A percentile compares a stretch with the other conserved stretches of the same genome.
Evolutionary conservation across 805 yeast species (phyloP).

Genomic region (Saturnispora halmiae): DNA sequence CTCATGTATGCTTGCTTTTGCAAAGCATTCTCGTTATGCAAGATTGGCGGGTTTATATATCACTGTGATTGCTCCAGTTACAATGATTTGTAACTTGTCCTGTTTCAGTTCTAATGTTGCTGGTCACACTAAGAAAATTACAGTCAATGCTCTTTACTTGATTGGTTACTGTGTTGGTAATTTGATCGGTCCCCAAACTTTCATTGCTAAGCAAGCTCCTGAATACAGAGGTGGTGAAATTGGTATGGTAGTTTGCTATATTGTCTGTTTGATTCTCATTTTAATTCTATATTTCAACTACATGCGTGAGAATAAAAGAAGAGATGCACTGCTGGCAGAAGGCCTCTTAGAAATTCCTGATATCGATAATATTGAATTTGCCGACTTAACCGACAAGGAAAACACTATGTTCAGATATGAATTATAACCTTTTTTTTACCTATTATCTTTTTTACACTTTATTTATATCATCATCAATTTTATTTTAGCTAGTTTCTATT

Average conservation of each 20-base stretch:
- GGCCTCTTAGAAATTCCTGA: slow-evolving; percentile 8
- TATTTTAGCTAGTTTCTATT: too few relatives aligned
- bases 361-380: slow-evolving; percentile 16
- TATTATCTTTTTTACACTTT: too few relatives aligned
- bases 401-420: slow-evolving; percentile 16
- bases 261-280: slow-evolving; percentile 16
- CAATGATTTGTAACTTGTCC: slow-evolving; percentile 26
- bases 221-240: slow-evolving; percentile 45
- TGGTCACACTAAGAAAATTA: slow-evolving; percentile 66
- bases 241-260: slow-evolving; percentile 31
- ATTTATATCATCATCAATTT: too few relatives aligned
- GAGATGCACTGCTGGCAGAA: slow-evolving; percentile 11
- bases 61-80: slow-evolving; percentile 20
- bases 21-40: slow-evolving; percentile 13
- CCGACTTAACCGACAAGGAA: slow-evolving; percentile 20
- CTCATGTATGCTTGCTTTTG: slow-evolving; percentile 19
- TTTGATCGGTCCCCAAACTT: slow-evolving; percentile 67
- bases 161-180: slow-evolving; percentile 63
- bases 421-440: slow-evolving; percentile 7
- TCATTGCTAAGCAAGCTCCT: slow-evolving; percentile 50
- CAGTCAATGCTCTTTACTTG: slow-evolving; percentile 48
- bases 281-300: slow-evolving; percentile 15
- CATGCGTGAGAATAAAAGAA: slow-evolving; percentile 14
- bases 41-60: slow-evolving; percentile 26
- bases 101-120: slow-evolving; percentile 45